These are phyloP conservation scores for Talaromyces marneffei DNA, from an alignment of 2,329 filamentous ascomycete species.

Conservation along the genomic window DNA sequence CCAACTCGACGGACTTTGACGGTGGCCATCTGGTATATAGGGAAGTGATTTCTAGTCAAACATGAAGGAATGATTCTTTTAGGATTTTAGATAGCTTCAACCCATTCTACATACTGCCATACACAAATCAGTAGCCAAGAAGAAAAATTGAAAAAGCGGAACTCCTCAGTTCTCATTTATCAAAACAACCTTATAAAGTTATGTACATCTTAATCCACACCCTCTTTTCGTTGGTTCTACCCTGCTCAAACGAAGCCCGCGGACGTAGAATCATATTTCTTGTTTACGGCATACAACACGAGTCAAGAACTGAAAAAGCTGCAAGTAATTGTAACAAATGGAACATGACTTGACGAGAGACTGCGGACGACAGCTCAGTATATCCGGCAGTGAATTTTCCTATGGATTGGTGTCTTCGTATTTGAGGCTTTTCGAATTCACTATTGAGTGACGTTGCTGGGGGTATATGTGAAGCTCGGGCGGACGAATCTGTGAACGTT, in stretches of 20 bases:
- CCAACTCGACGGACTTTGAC: no score
- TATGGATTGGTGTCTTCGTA: neutral
- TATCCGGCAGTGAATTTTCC: neutral
- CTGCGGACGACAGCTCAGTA: neutral
- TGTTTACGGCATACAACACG: neutral
- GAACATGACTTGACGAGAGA: neutral
- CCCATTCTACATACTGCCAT: neutral
- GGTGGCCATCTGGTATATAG: no score
- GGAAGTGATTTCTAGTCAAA: neutral
- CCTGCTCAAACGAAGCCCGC: neutral
- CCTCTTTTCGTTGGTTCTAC: neutral
- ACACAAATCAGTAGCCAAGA: neutral
- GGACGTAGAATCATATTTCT: neutral
- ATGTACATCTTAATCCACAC: neutral
- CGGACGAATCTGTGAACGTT: conserved; percentile 61
- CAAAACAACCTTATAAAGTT: neutral
- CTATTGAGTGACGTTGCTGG: conserved; percentile 57
- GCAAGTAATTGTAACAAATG: neutral
- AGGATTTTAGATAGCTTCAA: neutral
- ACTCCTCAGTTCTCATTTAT: neutral
- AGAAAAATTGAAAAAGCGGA: neutral
- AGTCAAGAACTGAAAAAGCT: neutral
- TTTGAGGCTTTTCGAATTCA: neutral
- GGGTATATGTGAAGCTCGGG: conserved; percentile 71
- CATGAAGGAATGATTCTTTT: neutral